phyloP scores from a whole-genome alignment of 805 yeast species.

The Metschnikowia hibisci region DNA sequence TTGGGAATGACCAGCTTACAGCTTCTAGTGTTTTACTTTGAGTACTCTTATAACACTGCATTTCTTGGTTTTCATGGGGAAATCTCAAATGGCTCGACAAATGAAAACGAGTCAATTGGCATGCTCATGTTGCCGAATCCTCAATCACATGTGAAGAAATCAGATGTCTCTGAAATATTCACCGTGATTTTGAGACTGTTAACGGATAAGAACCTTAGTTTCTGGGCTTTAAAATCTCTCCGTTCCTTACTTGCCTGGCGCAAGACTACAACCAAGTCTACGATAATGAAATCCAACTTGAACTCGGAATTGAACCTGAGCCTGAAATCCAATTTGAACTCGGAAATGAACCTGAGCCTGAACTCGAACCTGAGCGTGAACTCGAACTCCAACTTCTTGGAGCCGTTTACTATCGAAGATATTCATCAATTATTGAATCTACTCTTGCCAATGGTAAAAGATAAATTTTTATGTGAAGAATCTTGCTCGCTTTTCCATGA shows the following conservation, averaged over 20 bases:
- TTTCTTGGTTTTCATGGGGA: not conserved
- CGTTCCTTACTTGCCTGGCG: constrained; percentile 3
- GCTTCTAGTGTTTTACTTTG: constrained; percentile 23
- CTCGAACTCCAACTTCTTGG: not conserved
- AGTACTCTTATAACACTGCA: not conserved
- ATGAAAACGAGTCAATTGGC: not conserved
- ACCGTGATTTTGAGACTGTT: constrained; percentile 2
- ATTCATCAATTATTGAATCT: constrained; percentile 28
- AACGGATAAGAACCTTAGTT: constrained; percentile 9
- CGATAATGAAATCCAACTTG: too few species aligned
- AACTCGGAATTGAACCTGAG: too few species aligned
- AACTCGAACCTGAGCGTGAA: too few species aligned
- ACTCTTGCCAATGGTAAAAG: constrained; percentile 36
- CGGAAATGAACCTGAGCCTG: too few species aligned
- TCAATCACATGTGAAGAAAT: not conserved
- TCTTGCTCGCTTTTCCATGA: constrained; percentile 31
- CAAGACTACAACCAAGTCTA: not conserved
- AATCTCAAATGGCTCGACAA: not conserved
- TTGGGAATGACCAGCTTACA: constrained; percentile 24
- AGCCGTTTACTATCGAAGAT: not conserved
- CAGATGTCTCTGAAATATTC: not conserved
- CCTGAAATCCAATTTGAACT: too few species aligned
- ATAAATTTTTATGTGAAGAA: constrained; percentile 19
- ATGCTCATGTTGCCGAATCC: not conserved
- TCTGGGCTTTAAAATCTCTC: constrained; percentile 27